Conservation (phyloP, 192 early-diverging fungal species). For the Radiomyces spectabilis region DNA sequence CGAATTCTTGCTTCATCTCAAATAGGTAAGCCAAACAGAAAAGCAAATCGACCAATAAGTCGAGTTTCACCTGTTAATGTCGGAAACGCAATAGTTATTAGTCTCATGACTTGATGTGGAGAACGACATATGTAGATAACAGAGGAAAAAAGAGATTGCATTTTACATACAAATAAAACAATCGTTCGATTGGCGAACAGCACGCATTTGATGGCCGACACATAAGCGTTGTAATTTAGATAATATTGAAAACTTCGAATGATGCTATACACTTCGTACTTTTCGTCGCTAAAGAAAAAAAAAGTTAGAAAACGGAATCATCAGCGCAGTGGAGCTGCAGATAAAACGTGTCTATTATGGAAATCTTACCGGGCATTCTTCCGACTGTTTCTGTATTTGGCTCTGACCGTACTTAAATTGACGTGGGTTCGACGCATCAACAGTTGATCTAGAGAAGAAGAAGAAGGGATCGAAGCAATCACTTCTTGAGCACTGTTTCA, state of each 20-base stretch:
- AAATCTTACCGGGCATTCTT: not conserved
- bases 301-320: no score
- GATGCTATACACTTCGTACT: not conserved
- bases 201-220: not conserved
- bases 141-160: no score
- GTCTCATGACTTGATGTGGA: no score
- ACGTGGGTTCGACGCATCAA: constrained; percentile 5
- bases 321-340: no score
- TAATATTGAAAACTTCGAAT: not conserved
- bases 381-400: not conserved
- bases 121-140: no score
- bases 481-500: constrained; percentile 22
- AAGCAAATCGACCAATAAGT: constrained; percentile 45
- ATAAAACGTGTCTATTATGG: no score
- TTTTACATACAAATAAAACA: constrained; percentile 1
- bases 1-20: constrained; percentile 38
- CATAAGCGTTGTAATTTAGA: not conserved
- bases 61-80: constrained; percentile 47
- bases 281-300: not conserved
- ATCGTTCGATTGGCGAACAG: not conserved
- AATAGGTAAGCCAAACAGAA: constrained; percentile 56
- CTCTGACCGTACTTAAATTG: constrained; percentile 15
- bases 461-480: not conserved
- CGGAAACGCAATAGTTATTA: no score
- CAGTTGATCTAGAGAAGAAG: constrained; percentile 4